phyloP scores from a whole-genome alignment of 2,329 filamentous ascomycete genomes.

The Ophiostoma tasmaniense region DNA sequence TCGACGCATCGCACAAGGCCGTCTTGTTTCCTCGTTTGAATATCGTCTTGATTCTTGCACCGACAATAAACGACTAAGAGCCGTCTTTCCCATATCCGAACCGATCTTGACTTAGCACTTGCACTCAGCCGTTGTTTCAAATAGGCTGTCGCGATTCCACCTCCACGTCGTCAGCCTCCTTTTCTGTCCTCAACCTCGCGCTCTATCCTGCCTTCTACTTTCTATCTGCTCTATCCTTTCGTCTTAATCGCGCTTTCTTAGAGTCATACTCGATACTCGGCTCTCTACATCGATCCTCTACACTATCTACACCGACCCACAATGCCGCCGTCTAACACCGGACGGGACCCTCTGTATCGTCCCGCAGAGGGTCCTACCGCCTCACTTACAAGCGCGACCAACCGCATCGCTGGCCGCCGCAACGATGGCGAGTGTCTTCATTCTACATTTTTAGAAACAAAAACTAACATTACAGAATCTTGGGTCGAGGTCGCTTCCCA shows the following conservation, averaged over 20 bases:
- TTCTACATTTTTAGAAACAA: neutral
- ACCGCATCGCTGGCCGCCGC: constrained; percentile 21
- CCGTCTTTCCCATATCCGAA: too few species aligned
- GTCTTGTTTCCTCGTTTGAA: neutral
- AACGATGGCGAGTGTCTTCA: constrained; percentile 30
- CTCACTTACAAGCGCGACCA: constrained; percentile 15
- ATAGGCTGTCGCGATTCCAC: neutral
- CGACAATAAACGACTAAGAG: neutral
- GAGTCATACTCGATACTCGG: too few species aligned
- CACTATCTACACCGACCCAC: constrained; percentile 1
- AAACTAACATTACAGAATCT: constrained; percentile 55
- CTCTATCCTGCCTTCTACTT: neutral
- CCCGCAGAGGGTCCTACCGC: constrained; percentile 9
- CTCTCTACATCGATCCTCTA: too few species aligned
- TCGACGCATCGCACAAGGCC: neutral
- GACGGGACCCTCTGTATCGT: constrained; percentile 14
- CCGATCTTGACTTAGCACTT: neutral
- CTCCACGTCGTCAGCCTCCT: neutral
- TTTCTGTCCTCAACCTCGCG: neutral
- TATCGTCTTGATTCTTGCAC: neutral
- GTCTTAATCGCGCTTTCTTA: too few species aligned
- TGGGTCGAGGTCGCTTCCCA: constrained; percentile 94
- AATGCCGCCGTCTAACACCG: constrained; percentile 11
- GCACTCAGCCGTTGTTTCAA: neutral
- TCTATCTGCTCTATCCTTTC: too few species aligned